phyloP scores from a whole-genome alignment of 2,329 filamentous ascomycete genomes.

The Lachnellula hyalina region DNA sequence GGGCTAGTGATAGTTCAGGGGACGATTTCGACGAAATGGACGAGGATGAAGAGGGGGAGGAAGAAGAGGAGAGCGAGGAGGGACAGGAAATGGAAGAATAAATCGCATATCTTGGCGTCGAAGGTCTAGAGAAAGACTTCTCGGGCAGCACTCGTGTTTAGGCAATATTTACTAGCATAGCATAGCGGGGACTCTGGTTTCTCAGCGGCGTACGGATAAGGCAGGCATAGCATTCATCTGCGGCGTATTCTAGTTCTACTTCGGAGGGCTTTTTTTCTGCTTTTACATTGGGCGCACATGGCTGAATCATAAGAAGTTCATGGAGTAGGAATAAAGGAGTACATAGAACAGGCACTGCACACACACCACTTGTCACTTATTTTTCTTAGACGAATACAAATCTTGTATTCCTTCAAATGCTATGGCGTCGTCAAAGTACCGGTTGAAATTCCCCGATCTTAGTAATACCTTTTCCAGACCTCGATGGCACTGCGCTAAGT shows the following conservation, averaged over 20 bases:
- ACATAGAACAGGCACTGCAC: background rate
- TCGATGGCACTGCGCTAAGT: too few species aligned
- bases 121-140: background rate
- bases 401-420: background rate
- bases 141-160: background rate
- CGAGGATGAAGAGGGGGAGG: slow-evolving; percentile 51
- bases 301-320: background rate
- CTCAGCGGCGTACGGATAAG: slow-evolving; percentile 18
- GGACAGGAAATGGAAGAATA: slow-evolving; percentile 30
- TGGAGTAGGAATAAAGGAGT: background rate
- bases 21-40: slow-evolving; percentile 57
- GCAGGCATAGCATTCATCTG: slow-evolving; percentile 10
- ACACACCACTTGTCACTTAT: background rate
- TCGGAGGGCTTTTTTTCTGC: slow-evolving; percentile 1
- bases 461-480: background rate
- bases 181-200: slow-evolving; percentile 8
- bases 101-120: background rate
- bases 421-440: background rate
- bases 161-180: slow-evolving; percentile 15
- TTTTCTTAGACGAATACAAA: background rate
- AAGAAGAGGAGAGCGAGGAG: slow-evolving; percentile 52
- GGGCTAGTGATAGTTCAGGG: slow-evolving; percentile 60
- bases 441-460: background rate
- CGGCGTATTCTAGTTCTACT: slow-evolving; percentile 10
- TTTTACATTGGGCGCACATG: slow-evolving; percentile 11